phyloP scores from a whole-genome alignment of 495 filamentous ascomycete genomes.

The Penicillium flavigenum region DNA sequence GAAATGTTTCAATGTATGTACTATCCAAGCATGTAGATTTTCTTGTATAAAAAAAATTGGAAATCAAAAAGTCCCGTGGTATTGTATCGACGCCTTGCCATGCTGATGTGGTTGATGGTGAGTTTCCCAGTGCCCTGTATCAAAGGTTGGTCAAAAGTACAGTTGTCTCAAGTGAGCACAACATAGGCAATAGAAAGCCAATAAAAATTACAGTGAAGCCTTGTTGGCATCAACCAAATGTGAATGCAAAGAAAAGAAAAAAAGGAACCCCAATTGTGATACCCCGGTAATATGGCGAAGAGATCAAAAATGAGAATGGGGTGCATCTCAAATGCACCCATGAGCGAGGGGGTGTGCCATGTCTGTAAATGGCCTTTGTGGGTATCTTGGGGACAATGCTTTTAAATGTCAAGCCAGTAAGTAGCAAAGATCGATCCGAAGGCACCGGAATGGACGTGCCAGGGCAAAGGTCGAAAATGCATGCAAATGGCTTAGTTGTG shows the following conservation, averaged over 20 bases:
- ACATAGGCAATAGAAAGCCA: conserved; percentile 5
- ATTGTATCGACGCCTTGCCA: conserved; percentile 39
- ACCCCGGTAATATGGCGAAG: conserved; percentile 8
- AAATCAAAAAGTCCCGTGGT: conserved; percentile 16
- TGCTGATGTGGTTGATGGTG: conserved; percentile 30
- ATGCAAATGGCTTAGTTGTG: neutral
- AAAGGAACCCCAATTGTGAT: neutral
- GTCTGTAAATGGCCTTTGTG: neutral
- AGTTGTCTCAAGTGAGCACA: conserved; percentile 14
- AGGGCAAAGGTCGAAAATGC: neutral
- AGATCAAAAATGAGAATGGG: conserved; percentile 7
- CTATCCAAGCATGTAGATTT: conserved; percentile 16
- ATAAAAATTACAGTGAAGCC: conserved; percentile 4
- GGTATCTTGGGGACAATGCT: conserved; percentile 10
- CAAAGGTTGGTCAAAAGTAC: conserved; percentile 10
- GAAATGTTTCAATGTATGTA: conserved; percentile 1
- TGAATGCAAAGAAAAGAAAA: conserved; percentile 16
- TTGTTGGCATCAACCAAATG: conserved; percentile 1
- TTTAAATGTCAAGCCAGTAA: conserved; percentile 3
- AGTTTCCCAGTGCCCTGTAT: conserved; percentile 15
- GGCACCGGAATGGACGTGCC: neutral
- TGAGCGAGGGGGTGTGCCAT: neutral
- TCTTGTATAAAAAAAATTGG: conserved; percentile 14
- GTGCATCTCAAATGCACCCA: conserved; percentile 7
- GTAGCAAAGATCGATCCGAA: neutral